Base-by-base conservation (phyloP, 2,329 filamentous ascomycete genomes). In the Trichoderma sp. region DNA sequence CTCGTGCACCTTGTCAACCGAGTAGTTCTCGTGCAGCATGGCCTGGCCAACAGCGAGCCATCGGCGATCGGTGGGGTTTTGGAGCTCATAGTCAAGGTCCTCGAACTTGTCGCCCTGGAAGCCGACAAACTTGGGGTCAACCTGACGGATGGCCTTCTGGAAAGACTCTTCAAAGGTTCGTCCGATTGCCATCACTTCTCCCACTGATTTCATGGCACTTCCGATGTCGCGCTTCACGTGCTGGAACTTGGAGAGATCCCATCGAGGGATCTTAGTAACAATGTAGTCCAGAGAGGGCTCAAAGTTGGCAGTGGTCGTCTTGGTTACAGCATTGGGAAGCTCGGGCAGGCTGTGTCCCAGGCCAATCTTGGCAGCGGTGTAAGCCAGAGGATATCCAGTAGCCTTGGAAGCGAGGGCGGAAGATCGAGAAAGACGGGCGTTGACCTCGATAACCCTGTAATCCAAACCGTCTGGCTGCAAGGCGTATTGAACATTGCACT, bases 161-260 rank as follows among this genome's bases (percentile, higher is more conserved):
- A 99, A 96, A 17, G 93, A 96, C 81, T 99, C 95, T 80, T 99
- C 95, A 73, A 98, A 99, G 34, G 95, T 98, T 78, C 95, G 89
- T 71, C 95, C 95, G 73, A 99, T 98, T 69, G 95, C 95, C 95
- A 99, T 99, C 67, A 99, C 95, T 80, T 99, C 95, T 76, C 95
- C 95, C 65, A 99, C 93, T 26, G 93, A 97, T 83, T 98, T 99
- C 95, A 99, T 99, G 68, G 94, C 90, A 75, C 92, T 96, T 71
- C 95, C 95, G 75, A 99, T 98, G 75, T 96, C 91, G 67, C 95
- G 90, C 84, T 97, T 96, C 69, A 99, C 95, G 74, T 98, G 94
- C 81, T 98, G 94, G 85, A 99, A 99, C 83, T 99, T 99, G 83
- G 91, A 88, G 75, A 99, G 80, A 84, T 99, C 95, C 95, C 95